Evolutionary conservation across 2,329 filamentous ascomycete genomes (phyloP), one percentile per base, ranked within the genome.

Genomic region (Arthrobotrys megalospora): DNA sequence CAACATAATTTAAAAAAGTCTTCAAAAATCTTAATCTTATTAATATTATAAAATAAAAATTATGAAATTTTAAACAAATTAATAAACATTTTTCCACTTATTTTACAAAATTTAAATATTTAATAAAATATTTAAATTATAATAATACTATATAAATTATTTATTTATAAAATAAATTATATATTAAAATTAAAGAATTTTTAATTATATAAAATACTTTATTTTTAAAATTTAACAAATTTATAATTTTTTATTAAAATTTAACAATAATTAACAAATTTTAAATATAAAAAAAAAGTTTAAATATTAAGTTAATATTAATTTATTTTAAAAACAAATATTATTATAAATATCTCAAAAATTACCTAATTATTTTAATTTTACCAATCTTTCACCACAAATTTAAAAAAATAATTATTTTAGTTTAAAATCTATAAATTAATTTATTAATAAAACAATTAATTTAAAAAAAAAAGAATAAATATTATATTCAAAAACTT

Each of bases 101-200:
- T 36, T 6, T 34, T 8, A 55, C 21, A 14, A 6, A 55, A 36
- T 55, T 52, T 52, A 52, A 32, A 52, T 32, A 16, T 12, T 16
- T 45, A 12, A 45, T 45, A 16, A 16, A 16, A 45, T 45, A 6
- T 12, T 45, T 45, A 45, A 45, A 45, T 45, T 45, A 45, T 45
- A 16, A 45, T 45, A 6, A 45, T 45, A 16, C 6, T 45, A 16
- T 45, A 45, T 45, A 45, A 45, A 45, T 45, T 16, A 6, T 16
- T 16, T 45, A 45, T 45, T 16, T 45, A 45, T 16, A 16, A 11
- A 45, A 45, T 45, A 6, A 6, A 16, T 48, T 48, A 48, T 48
- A 24, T 32, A 52, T 52, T 32, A 3, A 52, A 16, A 52, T 52
- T 32, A 32, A 52, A 52, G 16, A 52, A 52, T 32, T 52, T 32